Conservation (phyloP, 495 filamentous ascomycete species). For the Penicillium ochrochloron region DNA sequence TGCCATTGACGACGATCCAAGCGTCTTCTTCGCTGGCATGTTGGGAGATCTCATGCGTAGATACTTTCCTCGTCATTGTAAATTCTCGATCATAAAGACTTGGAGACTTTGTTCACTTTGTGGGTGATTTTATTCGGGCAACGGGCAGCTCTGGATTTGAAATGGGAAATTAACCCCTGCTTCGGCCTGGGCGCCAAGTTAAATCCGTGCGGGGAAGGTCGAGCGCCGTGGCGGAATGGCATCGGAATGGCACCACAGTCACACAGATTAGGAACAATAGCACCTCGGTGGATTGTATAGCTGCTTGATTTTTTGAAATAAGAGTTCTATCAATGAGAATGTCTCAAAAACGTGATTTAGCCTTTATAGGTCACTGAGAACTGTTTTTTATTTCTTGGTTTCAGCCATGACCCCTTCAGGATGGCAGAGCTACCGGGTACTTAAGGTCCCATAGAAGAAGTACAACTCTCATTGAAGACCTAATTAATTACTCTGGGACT, state of each 20-base stretch:
- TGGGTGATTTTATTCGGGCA: not conserved
- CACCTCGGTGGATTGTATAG: not conserved
- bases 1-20: constrained; percentile 23
- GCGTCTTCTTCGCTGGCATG: constrained; percentile 19
- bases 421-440: not conserved
- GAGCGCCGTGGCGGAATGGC: not conserved
- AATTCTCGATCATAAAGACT: not conserved
- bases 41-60: constrained; percentile 15
- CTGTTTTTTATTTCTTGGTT: not conserved
- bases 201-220: constrained; percentile 1
- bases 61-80: constrained; percentile 30
- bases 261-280: not conserved
- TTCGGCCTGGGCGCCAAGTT: not conserved
- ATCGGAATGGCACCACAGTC: not conserved
- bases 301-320: no score
- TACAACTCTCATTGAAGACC: not conserved
- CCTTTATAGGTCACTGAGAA: not conserved
- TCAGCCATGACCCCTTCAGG: not conserved
- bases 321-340: not conserved
- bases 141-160: not conserved
- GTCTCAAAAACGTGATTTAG: not conserved
- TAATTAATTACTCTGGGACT: not conserved
- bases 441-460: not conserved
- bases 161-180: not conserved
- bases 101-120: not conserved